Evolutionary conservation across 306 rosid species (phyloP), one percentile per base, ranked within the genome.

Genomic region (Casuarina equisetifolia): DNA sequence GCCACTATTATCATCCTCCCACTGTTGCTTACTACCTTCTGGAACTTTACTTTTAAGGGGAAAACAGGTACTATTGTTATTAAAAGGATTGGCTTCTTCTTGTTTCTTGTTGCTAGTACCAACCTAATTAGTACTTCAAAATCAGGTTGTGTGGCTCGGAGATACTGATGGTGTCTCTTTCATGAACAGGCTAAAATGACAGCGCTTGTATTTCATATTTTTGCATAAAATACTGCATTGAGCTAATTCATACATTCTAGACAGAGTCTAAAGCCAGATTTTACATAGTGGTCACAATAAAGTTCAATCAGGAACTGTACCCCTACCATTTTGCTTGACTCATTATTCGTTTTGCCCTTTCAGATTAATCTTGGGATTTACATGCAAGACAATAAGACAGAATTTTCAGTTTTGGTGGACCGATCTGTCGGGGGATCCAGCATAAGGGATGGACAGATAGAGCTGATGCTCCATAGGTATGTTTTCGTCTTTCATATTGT

Each of bases 391-490:
- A 67, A 84, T 70, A 80, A 48, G n/a, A 85, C 66, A 49, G 97
- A 92, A 85, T 76, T 92, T 12, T 92, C 97, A 16, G 78, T 90
- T 51, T 82, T 92, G 80, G 96, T 89, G 10, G 97, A 92, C 80
- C 87, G 97, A 74, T 85, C 97, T 62, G 83, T 92, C 1, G 97
- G 96, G 44, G 97, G 97, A 40, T 86, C 97, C 70, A 92, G 97
- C 89, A 79, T 90, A 51, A 75, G 48, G 69, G 96, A 92, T 85
- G 96, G 97, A 9, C 90, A 92, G 81, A 9, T 89, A 74, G 97
- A 92, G 84, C 86, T 92, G 70, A 92, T 92, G 96, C 79, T 90
- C 81, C 97, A 92, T 72, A 90, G 97, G 97, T 92, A 82, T 83
- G 75, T 40, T 57, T 62, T 35, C 45, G 53, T 45, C 54, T 35